Conservation (phyloP, 441 rosid genomes). For the Brassica hybrid region DNA sequence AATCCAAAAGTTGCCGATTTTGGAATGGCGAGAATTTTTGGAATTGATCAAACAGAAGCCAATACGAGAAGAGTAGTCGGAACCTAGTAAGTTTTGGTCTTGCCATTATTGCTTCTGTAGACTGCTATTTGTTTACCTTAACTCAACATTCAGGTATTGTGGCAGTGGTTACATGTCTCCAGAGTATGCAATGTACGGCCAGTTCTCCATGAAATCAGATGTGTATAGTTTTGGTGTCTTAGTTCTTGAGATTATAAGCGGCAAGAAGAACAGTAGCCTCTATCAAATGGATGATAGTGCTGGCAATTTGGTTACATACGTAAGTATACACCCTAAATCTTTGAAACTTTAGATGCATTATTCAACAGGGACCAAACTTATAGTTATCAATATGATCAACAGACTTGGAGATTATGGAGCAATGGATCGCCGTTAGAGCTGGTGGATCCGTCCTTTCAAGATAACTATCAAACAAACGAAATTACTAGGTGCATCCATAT, state of each 20-base stretch:
- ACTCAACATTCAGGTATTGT: neutral
- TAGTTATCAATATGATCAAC: neutral
- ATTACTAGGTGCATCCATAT: constrained; percentile 47
- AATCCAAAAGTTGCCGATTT: constrained; percentile 14
- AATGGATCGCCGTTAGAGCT: constrained; percentile 27
- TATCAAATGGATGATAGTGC: constrained; percentile 1
- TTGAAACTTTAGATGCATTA: neutral
- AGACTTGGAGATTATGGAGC: constrained; percentile 50
- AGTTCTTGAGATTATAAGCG: constrained; percentile 31
- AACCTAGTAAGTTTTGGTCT: constrained; percentile 13
- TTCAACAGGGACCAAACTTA: neutral
- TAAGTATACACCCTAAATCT: neutral
- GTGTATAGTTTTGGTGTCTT: constrained; percentile 33
- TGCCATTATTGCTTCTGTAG: neutral
- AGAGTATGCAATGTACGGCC: constrained; percentile 24
- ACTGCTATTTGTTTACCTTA: neutral
- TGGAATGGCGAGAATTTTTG: constrained; percentile 12
- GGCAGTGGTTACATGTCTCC: constrained; percentile 20
- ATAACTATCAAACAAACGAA: constrained; percentile 14
- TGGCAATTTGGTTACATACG: constrained; percentile 29
- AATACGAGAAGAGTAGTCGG: constrained; percentile 9
- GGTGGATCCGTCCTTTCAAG: constrained; percentile 29
- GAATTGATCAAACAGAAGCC: constrained; percentile 12
- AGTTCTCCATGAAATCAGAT: constrained; percentile 30
- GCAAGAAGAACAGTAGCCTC: constrained; percentile 11